These are phyloP conservation scores for Tricharina praecox DNA, from an alignment of 495 filamentous ascomycete genomes.

Conservation along the genomic window DNA sequence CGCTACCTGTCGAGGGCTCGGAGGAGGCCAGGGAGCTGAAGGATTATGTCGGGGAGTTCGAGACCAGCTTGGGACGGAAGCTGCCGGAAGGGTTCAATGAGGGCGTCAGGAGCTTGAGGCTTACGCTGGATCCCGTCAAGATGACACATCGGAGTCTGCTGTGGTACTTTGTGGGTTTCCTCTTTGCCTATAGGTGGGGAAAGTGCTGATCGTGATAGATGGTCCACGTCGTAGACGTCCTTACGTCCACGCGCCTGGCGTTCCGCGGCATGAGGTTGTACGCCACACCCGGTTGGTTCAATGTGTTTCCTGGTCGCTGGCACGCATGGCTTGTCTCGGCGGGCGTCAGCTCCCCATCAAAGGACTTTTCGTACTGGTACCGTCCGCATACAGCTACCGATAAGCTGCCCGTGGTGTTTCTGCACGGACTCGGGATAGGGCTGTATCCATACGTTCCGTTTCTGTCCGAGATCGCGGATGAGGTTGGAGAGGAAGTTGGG, in stretches of 20 bases:
- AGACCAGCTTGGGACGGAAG: conserved; percentile 32
- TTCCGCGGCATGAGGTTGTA: conserved; percentile 31
- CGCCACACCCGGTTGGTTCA: conserved; percentile 27
- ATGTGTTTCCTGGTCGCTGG: conserved; percentile 39
- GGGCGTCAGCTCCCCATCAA: conserved; percentile 29
- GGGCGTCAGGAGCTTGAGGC: conserved; percentile 36
- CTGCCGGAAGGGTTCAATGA: conserved; percentile 36
- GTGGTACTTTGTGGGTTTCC: conserved; percentile 37
- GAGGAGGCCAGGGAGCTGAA: conserved; percentile 42
- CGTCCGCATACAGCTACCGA: conserved; percentile 36
- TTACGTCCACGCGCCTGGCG: conserved; percentile 31
- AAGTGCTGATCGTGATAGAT: background rate
- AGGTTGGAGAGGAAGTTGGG: conserved; percentile 31
- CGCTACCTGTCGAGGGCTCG: conserved; percentile 6
- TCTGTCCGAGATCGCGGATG: conserved; percentile 31
- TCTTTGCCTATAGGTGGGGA: background rate
- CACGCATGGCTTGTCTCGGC: conserved; percentile 29
- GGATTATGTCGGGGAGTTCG: conserved; percentile 35
- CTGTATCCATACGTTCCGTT: conserved; percentile 45
- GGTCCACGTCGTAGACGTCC: conserved; percentile 34
- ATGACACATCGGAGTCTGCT: conserved; percentile 43
- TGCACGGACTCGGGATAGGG: conserved; percentile 57
- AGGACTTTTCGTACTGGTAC: conserved; percentile 45
- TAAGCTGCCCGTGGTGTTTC: conserved; percentile 42
- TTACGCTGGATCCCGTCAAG: conserved; percentile 47